These are phyloP conservation scores for Sclerotinia sclerotiorum DNA, from an alignment of 2,329 filamentous ascomycete species.

Conservation along the genomic window DNA sequence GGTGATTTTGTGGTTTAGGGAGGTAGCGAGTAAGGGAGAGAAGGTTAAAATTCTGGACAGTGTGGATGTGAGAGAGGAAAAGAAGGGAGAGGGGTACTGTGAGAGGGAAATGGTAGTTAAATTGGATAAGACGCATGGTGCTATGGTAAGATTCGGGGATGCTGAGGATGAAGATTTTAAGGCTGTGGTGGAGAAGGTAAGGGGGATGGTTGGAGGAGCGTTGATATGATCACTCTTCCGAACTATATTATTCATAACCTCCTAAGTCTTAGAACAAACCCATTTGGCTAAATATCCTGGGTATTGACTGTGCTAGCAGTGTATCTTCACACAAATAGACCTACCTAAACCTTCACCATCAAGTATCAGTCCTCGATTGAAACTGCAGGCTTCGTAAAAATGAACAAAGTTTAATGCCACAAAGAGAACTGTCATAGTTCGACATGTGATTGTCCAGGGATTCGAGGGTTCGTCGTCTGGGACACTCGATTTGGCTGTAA, in stretches of 20 bases:
- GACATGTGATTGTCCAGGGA: neutral
- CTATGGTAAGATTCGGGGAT: neutral
- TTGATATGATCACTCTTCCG: neutral
- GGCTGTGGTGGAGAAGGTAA: neutral
- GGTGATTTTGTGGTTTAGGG: conserved; percentile 8
- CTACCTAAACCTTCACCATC: neutral
- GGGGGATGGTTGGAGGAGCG: neutral
- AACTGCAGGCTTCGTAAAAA: too few species aligned
- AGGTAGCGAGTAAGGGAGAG: neutral
- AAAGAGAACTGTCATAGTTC: neutral
- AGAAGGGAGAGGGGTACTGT: neutral
- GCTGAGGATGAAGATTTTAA: conserved; percentile 13
- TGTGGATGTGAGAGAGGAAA: neutral
- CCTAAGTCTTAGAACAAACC: too few species aligned
- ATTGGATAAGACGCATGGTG: conserved; percentile 10
- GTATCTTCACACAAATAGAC: neutral
- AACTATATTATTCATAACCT: too few species aligned
- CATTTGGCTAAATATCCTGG: too few species aligned
- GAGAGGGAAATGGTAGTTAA: neutral
- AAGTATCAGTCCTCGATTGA: neutral
- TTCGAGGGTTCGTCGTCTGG: too few species aligned
- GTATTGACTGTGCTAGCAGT: neutral
- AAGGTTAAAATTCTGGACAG: neutral
- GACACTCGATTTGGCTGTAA: too few species aligned
- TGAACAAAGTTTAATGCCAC: too few species aligned